Conservation (phyloP, 202 grass and related monocot species). For the Bolboschoenoplectus hybrid region DNA sequence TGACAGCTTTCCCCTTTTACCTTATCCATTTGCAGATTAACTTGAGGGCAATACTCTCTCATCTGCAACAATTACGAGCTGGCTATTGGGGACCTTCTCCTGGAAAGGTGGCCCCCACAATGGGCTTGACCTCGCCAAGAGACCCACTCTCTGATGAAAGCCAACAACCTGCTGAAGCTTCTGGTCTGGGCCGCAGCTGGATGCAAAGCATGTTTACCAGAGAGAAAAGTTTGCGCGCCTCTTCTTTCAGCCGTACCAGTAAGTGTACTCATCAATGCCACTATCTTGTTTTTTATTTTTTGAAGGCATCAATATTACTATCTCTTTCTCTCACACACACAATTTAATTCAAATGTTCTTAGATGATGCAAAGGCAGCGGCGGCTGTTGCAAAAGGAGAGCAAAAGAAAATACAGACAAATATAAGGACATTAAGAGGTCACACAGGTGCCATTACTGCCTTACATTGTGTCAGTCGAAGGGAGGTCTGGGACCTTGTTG, state of each 20-base stretch:
- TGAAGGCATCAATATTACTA: not conserved
- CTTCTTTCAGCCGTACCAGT: slow-evolving; percentile 81
- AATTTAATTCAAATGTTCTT: slow-evolving; percentile 40
- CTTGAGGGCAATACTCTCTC: slow-evolving; percentile 87
- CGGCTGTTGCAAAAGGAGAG: slow-evolving; percentile 59
- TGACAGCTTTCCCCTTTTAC: not conserved
- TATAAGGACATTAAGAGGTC: slow-evolving; percentile 94
- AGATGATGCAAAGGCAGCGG: slow-evolving; percentile 67
- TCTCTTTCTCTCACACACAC: slow-evolving; percentile 33
- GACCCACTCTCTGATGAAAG: slow-evolving; percentile 81
- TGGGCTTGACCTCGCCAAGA: slow-evolving; percentile 83
- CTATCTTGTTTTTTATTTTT: not conserved
- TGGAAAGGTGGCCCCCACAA: slow-evolving; percentile 62
- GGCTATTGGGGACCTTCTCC: slow-evolving; percentile 87
- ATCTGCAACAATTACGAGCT: slow-evolving; percentile 92
- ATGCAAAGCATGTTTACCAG: slow-evolving; percentile 99
- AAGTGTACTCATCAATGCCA: slow-evolving; percentile 43
- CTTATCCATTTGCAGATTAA: slow-evolving; percentile 66
- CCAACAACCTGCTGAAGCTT: slow-evolving; percentile 89
- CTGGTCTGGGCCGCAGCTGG: slow-evolving; percentile 93
- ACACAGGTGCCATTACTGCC: slow-evolving; percentile 89
- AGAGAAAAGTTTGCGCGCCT: slow-evolving; percentile 87
- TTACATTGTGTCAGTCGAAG: slow-evolving; percentile 93
- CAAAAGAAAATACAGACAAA: slow-evolving; percentile 95
- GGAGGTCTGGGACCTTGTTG: slow-evolving; percentile 99